These are phyloP conservation scores for Cystobasidium slooffiae DNA, from an alignment of 1,284 basidiomycete genomes.

Conservation along the genomic window DNA sequence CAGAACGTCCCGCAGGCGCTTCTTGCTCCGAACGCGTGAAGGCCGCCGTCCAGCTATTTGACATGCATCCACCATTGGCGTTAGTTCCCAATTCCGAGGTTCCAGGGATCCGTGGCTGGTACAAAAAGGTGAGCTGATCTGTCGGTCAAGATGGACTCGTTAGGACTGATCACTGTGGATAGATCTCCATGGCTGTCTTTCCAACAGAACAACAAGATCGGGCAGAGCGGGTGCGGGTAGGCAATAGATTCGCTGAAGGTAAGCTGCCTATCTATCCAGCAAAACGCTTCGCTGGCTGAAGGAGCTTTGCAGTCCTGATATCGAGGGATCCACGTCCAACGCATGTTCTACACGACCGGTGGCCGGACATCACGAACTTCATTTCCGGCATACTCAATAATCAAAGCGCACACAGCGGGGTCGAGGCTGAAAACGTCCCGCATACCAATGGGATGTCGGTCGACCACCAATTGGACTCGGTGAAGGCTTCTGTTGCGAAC, in stretches of 20 bases:
- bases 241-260: slow-evolving; percentile 29
- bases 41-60: slow-evolving; percentile 25
- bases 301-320: slow-evolving; percentile 25
- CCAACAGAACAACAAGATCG: slow-evolving; percentile 23
- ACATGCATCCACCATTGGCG: slow-evolving; percentile 20
- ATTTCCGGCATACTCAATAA: background rate
- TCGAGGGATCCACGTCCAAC: slow-evolving; percentile 37
- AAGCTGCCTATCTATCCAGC: background rate
- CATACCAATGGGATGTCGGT: slow-evolving; percentile 7
- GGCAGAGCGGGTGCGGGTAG: slow-evolving; percentile 6
- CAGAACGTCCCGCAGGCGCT: background rate
- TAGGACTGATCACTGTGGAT: too few relatives aligned
- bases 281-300: background rate
- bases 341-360: slow-evolving; percentile 35
- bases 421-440: background rate
- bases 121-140: slow-evolving; percentile 6
- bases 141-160: background rate
- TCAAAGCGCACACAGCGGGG: too few relatives aligned
- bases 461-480: background rate
- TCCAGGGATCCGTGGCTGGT: slow-evolving; percentile 31
- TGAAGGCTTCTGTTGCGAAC: too few relatives aligned
- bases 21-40: slow-evolving; percentile 8
- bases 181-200: slow-evolving; percentile 36
- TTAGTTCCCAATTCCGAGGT: slow-evolving; percentile 19
- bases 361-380: slow-evolving; percentile 13